phyloP scores from a whole-genome alignment of 768 basidiomycete genomes.

The Lyophyllum shimeji region DNA sequence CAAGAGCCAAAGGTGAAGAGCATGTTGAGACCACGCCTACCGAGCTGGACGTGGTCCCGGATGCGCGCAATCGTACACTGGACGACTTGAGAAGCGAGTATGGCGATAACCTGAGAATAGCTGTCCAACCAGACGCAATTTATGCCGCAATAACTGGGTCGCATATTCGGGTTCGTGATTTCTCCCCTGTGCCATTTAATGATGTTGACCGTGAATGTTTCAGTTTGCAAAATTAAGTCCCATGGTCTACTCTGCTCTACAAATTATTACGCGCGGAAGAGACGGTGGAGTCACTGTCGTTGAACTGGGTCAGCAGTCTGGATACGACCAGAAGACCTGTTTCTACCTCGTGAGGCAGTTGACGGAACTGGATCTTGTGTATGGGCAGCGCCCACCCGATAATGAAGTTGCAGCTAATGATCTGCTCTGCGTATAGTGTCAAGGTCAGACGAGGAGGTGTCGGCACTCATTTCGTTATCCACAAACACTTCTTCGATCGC shows the following conservation, averaged over 20 bases:
- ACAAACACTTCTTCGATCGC: conserved; percentile 80
- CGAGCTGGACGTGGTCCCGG: conserved; percentile 51
- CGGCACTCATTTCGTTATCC: conserved; percentile 76
- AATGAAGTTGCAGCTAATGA: background rate
- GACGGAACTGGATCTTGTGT: conserved; percentile 73
- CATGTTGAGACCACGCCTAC: conserved; percentile 40
- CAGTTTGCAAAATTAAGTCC: conserved; percentile 81
- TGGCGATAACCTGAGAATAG: conserved; percentile 68
- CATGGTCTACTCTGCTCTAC: conserved; percentile 82
- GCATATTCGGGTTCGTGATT: conserved; percentile 67
- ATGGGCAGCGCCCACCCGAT: conserved; percentile 24
- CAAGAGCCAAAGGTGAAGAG: conserved; percentile 54
- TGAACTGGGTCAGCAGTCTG: conserved; percentile 71
- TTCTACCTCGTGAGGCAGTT: conserved; percentile 84
- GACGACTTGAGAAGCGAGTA: conserved; percentile 56
- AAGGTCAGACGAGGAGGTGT: conserved; percentile 79
- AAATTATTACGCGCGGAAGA: conserved; percentile 80
- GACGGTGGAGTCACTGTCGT: conserved; percentile 78
- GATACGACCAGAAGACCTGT: conserved; percentile 88
- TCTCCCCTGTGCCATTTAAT: background rate
- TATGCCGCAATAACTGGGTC: conserved; percentile 84
- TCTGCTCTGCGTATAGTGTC: conserved; percentile 39
- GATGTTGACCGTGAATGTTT: conserved; percentile 8
- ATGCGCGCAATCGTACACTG: conserved; percentile 55
- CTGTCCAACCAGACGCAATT: conserved; percentile 70